Percentiles rank a stretch among this genome's conserved stretches.
Conservation (phyloP, 2,329 filamentous ascomycete genomes). For the Pseudogymnoascus pannorum region DNA sequence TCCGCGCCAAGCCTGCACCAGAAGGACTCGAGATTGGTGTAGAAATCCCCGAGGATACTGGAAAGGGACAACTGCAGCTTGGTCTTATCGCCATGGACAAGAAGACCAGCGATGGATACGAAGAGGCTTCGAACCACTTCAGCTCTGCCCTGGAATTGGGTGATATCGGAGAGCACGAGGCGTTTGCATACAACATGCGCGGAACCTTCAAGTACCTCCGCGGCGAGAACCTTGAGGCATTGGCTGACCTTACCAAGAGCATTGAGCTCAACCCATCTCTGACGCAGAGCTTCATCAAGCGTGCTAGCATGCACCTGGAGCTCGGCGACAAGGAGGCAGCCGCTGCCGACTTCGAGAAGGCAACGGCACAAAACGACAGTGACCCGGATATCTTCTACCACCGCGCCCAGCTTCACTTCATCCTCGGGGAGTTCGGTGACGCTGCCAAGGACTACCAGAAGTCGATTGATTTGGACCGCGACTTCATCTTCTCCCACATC, state of each 20-base stretch:
- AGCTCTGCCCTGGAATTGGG: constrained; percentile 79
- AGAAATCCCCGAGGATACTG: constrained; percentile 70
- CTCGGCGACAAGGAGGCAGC: constrained; percentile 82
- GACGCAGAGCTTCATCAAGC: constrained; percentile 97
- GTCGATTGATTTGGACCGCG: constrained; percentile 90
- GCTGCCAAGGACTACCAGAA: constrained; percentile 99
- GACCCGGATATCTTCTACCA: constrained; percentile 99
- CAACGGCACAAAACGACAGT: constrained; percentile 73
- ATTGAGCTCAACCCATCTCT: constrained; percentile 80
- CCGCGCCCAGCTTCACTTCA: constrained; percentile 96
- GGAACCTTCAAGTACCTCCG: constrained; percentile 92
- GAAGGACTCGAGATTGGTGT: constrained; percentile 72
- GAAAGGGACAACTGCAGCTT: constrained; percentile 77
- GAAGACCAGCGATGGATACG: constrained; percentile 86
- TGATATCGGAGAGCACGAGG: constrained; percentile 74
- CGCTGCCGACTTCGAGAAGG: constrained; percentile 78
- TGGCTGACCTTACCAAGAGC: constrained; percentile 84
- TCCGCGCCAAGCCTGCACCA: constrained; percentile 75
- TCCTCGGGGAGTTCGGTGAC: constrained; percentile 85
- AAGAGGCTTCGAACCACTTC: constrained; percentile 78
- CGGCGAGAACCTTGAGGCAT: constrained; percentile 76
- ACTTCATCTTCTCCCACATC: constrained; percentile 99
- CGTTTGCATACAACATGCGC: constrained; percentile 90
- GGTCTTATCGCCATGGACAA: constrained; percentile 74
- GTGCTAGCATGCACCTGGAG: constrained; percentile 95